phyloP scores from a whole-genome alignment of 495 filamentous ascomycete species.

The Penicillium chermesinum region DNA sequence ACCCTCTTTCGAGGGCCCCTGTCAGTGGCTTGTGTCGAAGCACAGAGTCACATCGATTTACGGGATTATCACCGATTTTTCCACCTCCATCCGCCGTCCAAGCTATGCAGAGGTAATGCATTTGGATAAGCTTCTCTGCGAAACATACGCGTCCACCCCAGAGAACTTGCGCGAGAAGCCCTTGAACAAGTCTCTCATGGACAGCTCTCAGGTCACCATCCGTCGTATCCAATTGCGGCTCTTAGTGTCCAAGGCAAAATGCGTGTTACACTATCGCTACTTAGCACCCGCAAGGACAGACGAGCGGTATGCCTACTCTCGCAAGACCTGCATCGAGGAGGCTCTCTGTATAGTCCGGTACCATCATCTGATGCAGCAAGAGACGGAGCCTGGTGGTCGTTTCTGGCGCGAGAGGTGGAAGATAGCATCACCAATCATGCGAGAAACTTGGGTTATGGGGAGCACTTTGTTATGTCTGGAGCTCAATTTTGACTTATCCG shows the following conservation, averaged over 20 bases:
- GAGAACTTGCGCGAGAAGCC: slow-evolving; percentile 28
- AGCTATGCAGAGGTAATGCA: slow-evolving; percentile 31
- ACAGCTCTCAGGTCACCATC: slow-evolving; percentile 33
- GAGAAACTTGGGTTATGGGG: slow-evolving; percentile 32
- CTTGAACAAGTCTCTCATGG: slow-evolving; percentile 34
- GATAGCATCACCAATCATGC: slow-evolving; percentile 24
- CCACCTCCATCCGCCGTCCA: slow-evolving; percentile 28
- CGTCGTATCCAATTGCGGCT: slow-evolving; percentile 37
- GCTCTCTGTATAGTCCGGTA: slow-evolving; percentile 29
- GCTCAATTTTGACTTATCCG: slow-evolving; percentile 13
- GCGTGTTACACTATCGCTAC: slow-evolving; percentile 40
- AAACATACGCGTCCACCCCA: slow-evolving; percentile 30
- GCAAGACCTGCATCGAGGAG: slow-evolving; percentile 37
- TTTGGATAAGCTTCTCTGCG: slow-evolving; percentile 31
- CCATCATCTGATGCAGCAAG: slow-evolving; percentile 21
- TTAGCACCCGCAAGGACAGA: slow-evolving; percentile 27
- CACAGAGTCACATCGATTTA: slow-evolving; percentile 33
- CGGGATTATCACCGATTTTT: slow-evolving; percentile 40
- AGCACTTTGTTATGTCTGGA: slow-evolving; percentile 35
- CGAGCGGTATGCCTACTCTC: slow-evolving; percentile 26
- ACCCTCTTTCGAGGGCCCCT: slow-evolving; percentile 25
- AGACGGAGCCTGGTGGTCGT: slow-evolving; percentile 24
- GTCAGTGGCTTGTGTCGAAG: slow-evolving; percentile 39
- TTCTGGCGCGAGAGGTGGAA: slow-evolving; percentile 32
- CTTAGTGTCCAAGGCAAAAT: slow-evolving; percentile 37